Base-by-base conservation (phyloP, 768 basidiomycete species). In the Amylocystis lapponica region DNA sequence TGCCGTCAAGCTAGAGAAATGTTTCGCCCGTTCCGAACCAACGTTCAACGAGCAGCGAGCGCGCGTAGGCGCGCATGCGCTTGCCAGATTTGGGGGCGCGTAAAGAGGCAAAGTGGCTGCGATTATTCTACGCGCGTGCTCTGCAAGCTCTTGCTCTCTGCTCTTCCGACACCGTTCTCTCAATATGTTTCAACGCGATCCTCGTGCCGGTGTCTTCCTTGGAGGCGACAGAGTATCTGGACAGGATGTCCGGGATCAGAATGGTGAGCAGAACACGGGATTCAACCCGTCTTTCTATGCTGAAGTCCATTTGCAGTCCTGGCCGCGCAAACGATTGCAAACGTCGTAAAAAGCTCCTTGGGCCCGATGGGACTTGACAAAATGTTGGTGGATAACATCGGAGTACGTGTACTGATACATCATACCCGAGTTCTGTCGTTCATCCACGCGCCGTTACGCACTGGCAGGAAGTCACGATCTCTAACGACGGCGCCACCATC, bases 401-500 rank as follows among this genome's bases (percentile, higher is more conserved):
- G 93, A 53, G 92, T 94, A 60, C 57, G 85, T 68, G 9, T 27
- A 2, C 5, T 30, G 11, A 21, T 3, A 5, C 23, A 8, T 4
- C 14, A 25, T 27, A 19, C 5, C 17, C 8, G 8, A 9, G 20
- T 14, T 19, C 11, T 23, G 6, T 14, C 25, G 4, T 16, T 39
- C 27, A 39, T 20, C n/a, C 3, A 17, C 5, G 10, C 21, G 25
- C 30, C 29, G 9, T 30, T 36, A 14, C 13, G 19, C 13, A 21
- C 27, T 27, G 34, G 5, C 64, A 95, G 92, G 96, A 99, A 76
- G 94, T 98, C 22, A 98, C 96, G 23, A 98, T 99, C 62, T 97
- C 96, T 36, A 99, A 99, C 67, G 96, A 98, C 68, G 96, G 96
- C 36, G 96, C 96, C 13, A 98, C 96, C n/a, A 99, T 99, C 55